phyloP scores from a whole-genome alignment of 2,329 filamentous ascomycete species.

The Aspergillus sp. region DNA sequence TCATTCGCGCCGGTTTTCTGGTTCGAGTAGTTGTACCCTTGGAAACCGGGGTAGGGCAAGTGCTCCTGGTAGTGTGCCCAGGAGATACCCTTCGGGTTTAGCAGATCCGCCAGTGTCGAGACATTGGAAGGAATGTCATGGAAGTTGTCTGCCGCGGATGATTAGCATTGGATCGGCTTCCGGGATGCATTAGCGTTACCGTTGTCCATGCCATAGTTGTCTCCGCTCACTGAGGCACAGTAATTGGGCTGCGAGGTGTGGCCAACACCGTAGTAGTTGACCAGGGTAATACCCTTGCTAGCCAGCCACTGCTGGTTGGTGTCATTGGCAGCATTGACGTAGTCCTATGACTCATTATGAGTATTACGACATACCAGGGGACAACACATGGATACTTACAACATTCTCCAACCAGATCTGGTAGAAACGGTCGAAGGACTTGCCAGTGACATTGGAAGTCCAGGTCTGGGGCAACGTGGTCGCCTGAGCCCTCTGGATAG shows the following conservation, averaged over 20 bases:
- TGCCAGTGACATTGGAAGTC: conserved; percentile 15
- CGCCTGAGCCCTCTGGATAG: conserved; percentile 1
- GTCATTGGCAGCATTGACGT: conserved; percentile 64
- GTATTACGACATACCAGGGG: neutral
- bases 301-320: conserved; percentile 36
- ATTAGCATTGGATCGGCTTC: neutral
- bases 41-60: conserved; percentile 71
- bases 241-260: conserved; percentile 81
- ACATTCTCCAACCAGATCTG: conserved; percentile 79
- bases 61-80: conserved; percentile 78
- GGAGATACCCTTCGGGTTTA: conserved; percentile 64
- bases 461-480: conserved; percentile 5
- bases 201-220: conserved; percentile 71
- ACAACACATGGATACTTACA: conserved; percentile 35
- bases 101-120: conserved; percentile 65
- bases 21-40: conserved; percentile 59
- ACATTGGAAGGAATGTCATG: conserved; percentile 60
- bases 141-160: conserved; percentile 55
- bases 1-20: conserved; percentile 63
- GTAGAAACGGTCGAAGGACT: conserved; percentile 59
- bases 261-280: conserved; percentile 62
- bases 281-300: conserved; percentile 59
- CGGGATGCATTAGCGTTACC: neutral
- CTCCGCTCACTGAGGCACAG: conserved; percentile 65
- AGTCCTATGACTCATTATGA: conserved; percentile 45